Base-by-base conservation (phyloP, 2,329 filamentous ascomycete species). In the Graphilbum ipis-grandicollis region DNA sequence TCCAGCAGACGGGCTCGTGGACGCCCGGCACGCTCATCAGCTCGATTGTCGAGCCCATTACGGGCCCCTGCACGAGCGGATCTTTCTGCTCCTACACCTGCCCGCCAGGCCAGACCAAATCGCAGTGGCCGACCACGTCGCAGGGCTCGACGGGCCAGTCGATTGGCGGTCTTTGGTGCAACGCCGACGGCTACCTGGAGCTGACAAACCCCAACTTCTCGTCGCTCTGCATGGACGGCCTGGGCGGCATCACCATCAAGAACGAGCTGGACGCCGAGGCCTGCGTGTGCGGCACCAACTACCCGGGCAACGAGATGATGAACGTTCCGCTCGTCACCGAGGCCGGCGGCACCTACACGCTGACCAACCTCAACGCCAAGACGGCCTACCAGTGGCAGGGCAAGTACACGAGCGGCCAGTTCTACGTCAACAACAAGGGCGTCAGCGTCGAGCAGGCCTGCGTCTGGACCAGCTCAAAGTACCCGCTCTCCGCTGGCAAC, bases 81-180 rank as follows among this genome's bases (percentile, higher is more conserved):
- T 59, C 65, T 40, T 85, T 86, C 66, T 94, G 88, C 67, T 93
- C 86, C 2, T 96, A 96, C 52, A 76, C 83, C 39, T 98, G 90
- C 65, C 80, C 83, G n/a, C 60, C 75, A 21, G 88, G 88, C 33
- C 93, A 90, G 58, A 75, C 90, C 56, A 94, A 94, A 71, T 70
- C 79, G 3, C 88, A 96, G 54, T 96, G 85, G 79, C 84, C 90
- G 33, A 47, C 52, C 10, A 57, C 47, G 1, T 65, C 68, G 25
- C 90, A 96, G 63, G 90, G 88, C 39, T 51, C 64, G 28, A 83
- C 74, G 36, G 77, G 77, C 43, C 75, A 96, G 64, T 93, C 86
- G 19, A 68, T 94, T 38, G 90, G 90, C 55, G 90, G 90, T 47
- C 60, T 96, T 15, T 73, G 71, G 58, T 98, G 90, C 67, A 77